A percentile compares a stretch with the other conserved stretches of the same genome.
These are phyloP conservation scores for Sporothrix humicola DNA, from an alignment of 2,329 filamentous ascomycete genomes.

Conservation along the genomic window DNA sequence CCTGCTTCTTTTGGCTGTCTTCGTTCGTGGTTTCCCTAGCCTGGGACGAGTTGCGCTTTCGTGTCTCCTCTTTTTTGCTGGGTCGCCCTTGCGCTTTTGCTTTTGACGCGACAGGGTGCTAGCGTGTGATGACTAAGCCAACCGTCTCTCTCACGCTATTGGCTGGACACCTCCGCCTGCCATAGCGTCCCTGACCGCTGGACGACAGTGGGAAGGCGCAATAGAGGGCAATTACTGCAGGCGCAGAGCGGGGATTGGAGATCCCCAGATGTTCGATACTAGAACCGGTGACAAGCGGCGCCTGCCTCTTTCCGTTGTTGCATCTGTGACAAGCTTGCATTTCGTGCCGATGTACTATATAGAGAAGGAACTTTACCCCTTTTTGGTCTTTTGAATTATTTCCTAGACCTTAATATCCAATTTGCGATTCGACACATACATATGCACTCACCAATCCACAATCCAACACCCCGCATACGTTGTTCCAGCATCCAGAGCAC, in stretches of 20 bases:
- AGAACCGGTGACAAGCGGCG: not conserved
- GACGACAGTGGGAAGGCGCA: not conserved
- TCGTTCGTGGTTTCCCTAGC: constrained; percentile 19
- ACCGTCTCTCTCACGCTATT: too few species aligned
- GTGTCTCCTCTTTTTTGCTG: constrained; percentile 19
- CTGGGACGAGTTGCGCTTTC: constrained; percentile 9
- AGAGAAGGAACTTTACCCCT: not conserved
- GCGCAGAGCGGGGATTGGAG: constrained; percentile 13
- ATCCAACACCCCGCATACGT: not conserved
- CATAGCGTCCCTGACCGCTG: not conserved
- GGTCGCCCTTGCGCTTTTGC: constrained; percentile 10
- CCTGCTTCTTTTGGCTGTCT: constrained; percentile 9
- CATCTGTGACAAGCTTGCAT: not conserved
- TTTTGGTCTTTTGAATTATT: not conserved
- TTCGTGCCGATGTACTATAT: not conserved
- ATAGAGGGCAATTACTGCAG: not conserved
- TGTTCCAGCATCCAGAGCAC: not conserved
- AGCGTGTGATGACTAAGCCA: constrained; percentile 13
- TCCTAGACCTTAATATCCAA: not conserved
- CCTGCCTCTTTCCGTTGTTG: constrained; percentile 15
- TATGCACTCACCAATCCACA: not conserved
- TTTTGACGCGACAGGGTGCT: constrained; percentile 24
- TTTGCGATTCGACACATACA: not conserved
- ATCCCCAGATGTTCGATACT: not conserved
- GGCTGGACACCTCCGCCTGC: not conserved